A percentile compares a stretch with the other conserved stretches of the same genome.
Evolutionary conservation across 306 rosid genomes (phyloP).

Genomic region (Casuarina cunninghamiana): DNA sequence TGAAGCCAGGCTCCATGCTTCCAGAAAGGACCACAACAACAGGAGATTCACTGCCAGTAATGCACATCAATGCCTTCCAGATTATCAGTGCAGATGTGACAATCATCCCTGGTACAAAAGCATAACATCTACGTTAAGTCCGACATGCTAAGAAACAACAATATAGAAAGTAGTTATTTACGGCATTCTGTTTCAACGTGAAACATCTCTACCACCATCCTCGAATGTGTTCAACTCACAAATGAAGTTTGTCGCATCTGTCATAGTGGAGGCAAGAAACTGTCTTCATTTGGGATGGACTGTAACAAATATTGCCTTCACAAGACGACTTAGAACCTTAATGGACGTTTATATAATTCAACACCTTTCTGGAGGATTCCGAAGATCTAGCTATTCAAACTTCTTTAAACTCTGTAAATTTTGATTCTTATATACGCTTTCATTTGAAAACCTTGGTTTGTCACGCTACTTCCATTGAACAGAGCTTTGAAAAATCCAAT

Average conservation of each 20-base stretch:
- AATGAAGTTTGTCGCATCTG: not conserved
- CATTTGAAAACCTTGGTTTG: not conserved
- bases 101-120: constrained; percentile 66
- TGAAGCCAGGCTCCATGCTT: constrained; percentile 95
- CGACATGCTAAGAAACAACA: constrained; percentile 18
- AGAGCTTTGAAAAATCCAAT: not conserved
- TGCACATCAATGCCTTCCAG: constrained; percentile 86
- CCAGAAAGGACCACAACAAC: constrained; percentile 95
- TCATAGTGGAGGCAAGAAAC: not conserved
- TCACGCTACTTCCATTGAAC: not conserved
- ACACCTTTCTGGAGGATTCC: not conserved
- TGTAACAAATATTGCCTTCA: not conserved
- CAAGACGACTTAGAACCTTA: not conserved
- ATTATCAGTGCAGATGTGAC: constrained; percentile 75
- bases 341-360: not conserved
- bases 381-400: not conserved
- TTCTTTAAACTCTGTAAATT: not conserved
- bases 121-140: constrained; percentile 14
- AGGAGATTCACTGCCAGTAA: constrained; percentile 82
- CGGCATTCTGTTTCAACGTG: not conserved
- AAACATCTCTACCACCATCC: not conserved
- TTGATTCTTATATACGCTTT: not conserved
- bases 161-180: not conserved
- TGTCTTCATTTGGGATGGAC: not conserved
- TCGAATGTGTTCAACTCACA: not conserved